A percentile compares a stretch with the other conserved stretches of the same genome.
These are phyloP conservation scores for Antarctomyces pellizariae DNA, from an alignment of 495 filamentous ascomycete genomes.

Conservation along the genomic window DNA sequence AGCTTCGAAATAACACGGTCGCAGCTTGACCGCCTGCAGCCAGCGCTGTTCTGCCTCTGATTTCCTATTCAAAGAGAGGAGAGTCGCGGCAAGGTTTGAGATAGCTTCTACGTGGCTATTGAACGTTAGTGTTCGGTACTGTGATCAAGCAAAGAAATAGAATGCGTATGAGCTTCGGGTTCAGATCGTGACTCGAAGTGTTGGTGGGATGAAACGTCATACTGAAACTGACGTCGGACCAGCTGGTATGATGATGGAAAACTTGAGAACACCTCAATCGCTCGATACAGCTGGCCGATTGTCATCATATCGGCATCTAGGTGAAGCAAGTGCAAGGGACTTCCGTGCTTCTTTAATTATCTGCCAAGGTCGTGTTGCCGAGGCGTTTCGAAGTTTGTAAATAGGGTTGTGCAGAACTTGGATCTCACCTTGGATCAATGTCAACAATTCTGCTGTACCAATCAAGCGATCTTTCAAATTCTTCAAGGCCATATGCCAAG, in stretches of 20 bases:
- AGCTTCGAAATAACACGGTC: constrained; percentile 86
- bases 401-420: too few relatives aligned
- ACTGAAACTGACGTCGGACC: too few relatives aligned
- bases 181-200: too few relatives aligned
- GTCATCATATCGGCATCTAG: constrained; percentile 1
- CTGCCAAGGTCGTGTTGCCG: too few relatives aligned
- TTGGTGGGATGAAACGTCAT: too few relatives aligned
- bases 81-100: constrained; percentile 75
- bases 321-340: too few relatives aligned
- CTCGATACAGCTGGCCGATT: too few relatives aligned
- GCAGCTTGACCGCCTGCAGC: constrained; percentile 56
- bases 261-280: too few relatives aligned
- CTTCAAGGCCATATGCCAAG: constrained; percentile 75
- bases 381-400: too few relatives aligned
- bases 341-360: too few relatives aligned
- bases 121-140: constrained; percentile 15
- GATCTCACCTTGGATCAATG: constrained; percentile 50
- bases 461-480: constrained; percentile 62
- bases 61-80: constrained; percentile 59
- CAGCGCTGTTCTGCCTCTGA: constrained; percentile 77
- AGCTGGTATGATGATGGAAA: too few relatives aligned
- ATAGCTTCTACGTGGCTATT: constrained; percentile 79
- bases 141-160: constrained; percentile 1
- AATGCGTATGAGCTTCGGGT: too few relatives aligned
- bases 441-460: constrained; percentile 77